Evolutionary conservation across 352 stramenopile species (phyloP), one percentile per base, ranked within the genome.

Genomic region (Phytopythium aichiense): DNA sequence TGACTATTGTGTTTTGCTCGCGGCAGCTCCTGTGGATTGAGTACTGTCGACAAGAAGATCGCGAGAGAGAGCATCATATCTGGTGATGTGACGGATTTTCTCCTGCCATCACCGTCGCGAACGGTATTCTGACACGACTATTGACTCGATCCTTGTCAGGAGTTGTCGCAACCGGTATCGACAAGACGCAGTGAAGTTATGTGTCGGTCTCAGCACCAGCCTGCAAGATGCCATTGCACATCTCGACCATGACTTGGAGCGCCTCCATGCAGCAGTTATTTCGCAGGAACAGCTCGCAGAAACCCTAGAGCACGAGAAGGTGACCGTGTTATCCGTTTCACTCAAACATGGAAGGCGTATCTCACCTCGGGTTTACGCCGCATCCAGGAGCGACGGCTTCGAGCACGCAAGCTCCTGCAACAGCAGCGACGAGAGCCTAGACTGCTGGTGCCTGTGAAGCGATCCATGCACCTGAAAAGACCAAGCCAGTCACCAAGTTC

Each of bases 21-120:
- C 2, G 13, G 35, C 46, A 80, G 72, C 46, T 55, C 9, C 46
- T 42, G 28, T 81, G 70, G 70, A 78, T 69, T 53, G 42, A 71
- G 33, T 20, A 56, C 40, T 31, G 23, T 1, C 63, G 55, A 20
- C 42, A 67, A 18, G 40, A 53, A 7, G 63, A 76, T 43, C 45
- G 42, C 13, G 66, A 60, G 6, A 66, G 60, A 31, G 51, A 74
- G 4, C 57, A 70, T 18, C 52, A 22, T 28, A 48, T 66, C n/a
- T 71, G 73, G 73, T 81, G 67, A 42, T 54, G 15, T 28, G 2
- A 7, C 33, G 20, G 7, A 20, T 7, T 8, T 37, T 11, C 5
- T 53, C 2, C 22, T 9, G 20, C 22, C 20, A 11, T 49, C 16
- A 6, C 13, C 42, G 4, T 49, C 7, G 20, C 22, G 7, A n/a